These are phyloP conservation scores for Hanseniaspora uvarum DNA, from an alignment of 1,139 yeast species.

Conservation along the genomic window DNA sequence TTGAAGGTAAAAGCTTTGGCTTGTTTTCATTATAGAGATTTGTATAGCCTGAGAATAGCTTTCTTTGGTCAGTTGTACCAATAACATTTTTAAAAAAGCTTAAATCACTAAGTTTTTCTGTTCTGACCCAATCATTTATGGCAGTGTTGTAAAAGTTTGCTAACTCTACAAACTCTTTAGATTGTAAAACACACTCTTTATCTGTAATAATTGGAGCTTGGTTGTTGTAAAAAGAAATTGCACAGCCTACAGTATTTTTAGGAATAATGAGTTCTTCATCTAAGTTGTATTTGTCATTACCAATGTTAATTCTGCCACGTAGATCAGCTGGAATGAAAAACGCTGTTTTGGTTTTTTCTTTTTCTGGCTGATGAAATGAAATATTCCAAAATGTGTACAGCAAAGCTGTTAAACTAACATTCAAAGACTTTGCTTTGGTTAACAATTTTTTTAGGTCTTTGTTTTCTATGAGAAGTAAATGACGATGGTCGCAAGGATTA, in stretches of 20 bases:
- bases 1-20: neutral
- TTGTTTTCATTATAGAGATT: neutral
- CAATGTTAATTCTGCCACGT: constrained; percentile 4
- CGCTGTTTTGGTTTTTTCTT: neutral
- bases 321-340: constrained; percentile 10
- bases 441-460: neutral
- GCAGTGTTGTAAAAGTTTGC: neutral
- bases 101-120: neutral
- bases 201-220: neutral
- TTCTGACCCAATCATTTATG: neutral
- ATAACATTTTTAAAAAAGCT: neutral
- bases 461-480: neutral
- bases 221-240: neutral
- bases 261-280: neutral
- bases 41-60: neutral
- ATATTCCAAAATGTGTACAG: neutral
- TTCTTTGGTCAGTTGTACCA: neutral
- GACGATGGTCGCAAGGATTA: neutral
- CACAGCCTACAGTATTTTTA: neutral
- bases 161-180: neutral
- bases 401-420: constrained; percentile 1
- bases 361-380: neutral
- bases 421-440: neutral
- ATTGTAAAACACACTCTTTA: neutral
- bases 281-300: neutral